Evolutionary conservation across 495 filamentous ascomycete species (phyloP).

Genomic region (Hypoxylon lenormandii): DNA sequence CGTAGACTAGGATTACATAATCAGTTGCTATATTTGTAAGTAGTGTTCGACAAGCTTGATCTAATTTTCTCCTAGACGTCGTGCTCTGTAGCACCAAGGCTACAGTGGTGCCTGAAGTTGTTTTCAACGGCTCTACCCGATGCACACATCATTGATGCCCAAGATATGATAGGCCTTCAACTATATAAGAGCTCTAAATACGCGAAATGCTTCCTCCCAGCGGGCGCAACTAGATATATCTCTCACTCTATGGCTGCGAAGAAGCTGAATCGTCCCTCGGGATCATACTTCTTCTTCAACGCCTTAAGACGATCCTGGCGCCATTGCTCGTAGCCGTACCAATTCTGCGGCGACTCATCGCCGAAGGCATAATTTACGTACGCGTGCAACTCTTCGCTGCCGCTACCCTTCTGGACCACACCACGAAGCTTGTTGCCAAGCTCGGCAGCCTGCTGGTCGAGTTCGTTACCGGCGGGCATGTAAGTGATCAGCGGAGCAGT

Average conservation of each 20-base stretch:
- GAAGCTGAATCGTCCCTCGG: slow-evolving; percentile 61
- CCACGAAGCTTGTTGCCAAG: slow-evolving; percentile 58
- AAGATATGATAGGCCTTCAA: too few species aligned
- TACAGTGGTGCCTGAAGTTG: too few species aligned
- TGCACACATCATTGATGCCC: too few species aligned
- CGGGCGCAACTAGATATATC: not conserved
- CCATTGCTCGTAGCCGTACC: slow-evolving; percentile 65
- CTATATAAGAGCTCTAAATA: too few species aligned
- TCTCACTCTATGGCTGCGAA: slow-evolving; percentile 57
- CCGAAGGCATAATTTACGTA: slow-evolving; percentile 69
- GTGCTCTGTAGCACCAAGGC: too few species aligned
- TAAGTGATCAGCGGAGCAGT: slow-evolving; percentile 57
- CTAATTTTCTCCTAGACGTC: too few species aligned
- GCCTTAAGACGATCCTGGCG: slow-evolving; percentile 56
- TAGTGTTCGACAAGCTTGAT: too few species aligned
- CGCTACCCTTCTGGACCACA: slow-evolving; percentile 45
- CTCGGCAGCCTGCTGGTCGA: slow-evolving; percentile 47
- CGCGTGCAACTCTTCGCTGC: slow-evolving; percentile 34
- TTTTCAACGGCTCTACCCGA: too few species aligned
- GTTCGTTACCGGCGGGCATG: slow-evolving; percentile 52
- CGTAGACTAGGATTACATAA: too few species aligned
- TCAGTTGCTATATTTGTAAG: too few species aligned
- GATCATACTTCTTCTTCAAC: slow-evolving; percentile 70
- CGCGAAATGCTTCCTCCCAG: too few species aligned
- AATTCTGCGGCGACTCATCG: slow-evolving; percentile 53